phyloP scores from a whole-genome alignment of 2,329 filamentous ascomycete genomes.

The Monosporascus ibericus region DNA sequence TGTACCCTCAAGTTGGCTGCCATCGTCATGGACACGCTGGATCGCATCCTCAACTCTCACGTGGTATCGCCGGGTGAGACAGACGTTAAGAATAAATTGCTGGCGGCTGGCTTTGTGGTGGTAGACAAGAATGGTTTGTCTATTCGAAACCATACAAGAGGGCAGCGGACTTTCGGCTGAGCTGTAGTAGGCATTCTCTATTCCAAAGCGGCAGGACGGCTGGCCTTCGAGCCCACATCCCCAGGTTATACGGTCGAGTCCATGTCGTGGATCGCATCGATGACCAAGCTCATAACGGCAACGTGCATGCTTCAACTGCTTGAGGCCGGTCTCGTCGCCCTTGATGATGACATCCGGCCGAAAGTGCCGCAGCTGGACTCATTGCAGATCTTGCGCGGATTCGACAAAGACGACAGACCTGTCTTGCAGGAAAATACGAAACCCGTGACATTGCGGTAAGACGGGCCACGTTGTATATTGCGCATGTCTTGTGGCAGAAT shows the following conservation, averaged over 20 bases:
- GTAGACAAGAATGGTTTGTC: too few relatives aligned
- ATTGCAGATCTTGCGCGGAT: constrained; percentile 31
- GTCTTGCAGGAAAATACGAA: constrained; percentile 29
- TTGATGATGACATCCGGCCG: constrained; percentile 32
- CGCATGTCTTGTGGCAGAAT: not conserved
- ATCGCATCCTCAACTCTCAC: too few relatives aligned
- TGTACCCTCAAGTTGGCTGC: too few relatives aligned
- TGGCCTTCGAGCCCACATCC: constrained; percentile 19
- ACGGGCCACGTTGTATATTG: not conserved
- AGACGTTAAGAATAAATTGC: too few relatives aligned
- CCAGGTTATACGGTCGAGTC: constrained; percentile 25
- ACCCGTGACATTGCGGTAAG: constrained; percentile 32
- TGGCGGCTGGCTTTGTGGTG: too few relatives aligned
- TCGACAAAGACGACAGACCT: constrained; percentile 28
- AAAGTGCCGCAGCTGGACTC: constrained; percentile 28
- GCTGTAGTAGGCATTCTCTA: constrained; percentile 2
- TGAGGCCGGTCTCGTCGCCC: constrained; percentile 25
- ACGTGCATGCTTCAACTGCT: constrained; percentile 34
- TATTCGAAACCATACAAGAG: too few relatives aligned
- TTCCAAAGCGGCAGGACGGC: constrained; percentile 1
- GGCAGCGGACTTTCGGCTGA: too few relatives aligned
- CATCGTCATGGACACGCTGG: too few relatives aligned
- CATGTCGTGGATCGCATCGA: constrained; percentile 33
- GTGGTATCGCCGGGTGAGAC: too few relatives aligned
- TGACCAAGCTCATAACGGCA: constrained; percentile 37